These are phyloP conservation scores for Termitomyces sp. DNA, from an alignment of 768 basidiomycete genomes.

Conservation along the genomic window DNA sequence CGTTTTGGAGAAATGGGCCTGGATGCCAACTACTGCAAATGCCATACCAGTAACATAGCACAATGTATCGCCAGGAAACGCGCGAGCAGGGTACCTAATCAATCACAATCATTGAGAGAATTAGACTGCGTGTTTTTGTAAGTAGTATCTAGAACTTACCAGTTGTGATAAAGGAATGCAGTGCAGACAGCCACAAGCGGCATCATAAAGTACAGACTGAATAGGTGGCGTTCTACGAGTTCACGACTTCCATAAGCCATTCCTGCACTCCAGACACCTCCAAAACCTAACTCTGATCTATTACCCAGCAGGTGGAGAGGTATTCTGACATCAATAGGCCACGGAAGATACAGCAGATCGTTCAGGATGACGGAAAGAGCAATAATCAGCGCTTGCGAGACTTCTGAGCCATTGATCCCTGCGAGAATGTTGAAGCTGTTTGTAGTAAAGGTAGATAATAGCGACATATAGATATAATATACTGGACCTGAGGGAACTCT, in stretches of 20 bases:
- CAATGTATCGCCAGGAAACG: slow-evolving; percentile 94
- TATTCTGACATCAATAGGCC: slow-evolving; percentile 69
- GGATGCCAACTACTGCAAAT: slow-evolving; percentile 95
- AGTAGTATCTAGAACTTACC: slow-evolving; percentile 44
- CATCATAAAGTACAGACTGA: slow-evolving; percentile 96
- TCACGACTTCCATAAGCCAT: slow-evolving; percentile 84
- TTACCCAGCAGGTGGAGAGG: slow-evolving; percentile 67
- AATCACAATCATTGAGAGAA: neutral
- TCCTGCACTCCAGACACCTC: slow-evolving; percentile 77
- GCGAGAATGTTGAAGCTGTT: slow-evolving; percentile 99
- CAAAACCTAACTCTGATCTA: slow-evolving; percentile 62
- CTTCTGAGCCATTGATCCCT: slow-evolving; percentile 96
- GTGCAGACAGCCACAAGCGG: slow-evolving; percentile 87
- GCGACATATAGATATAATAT: slow-evolving; percentile 95
- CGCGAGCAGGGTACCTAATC: slow-evolving; percentile 91
- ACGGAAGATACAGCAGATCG: slow-evolving; percentile 91
- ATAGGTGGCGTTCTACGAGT: slow-evolving; percentile 88
- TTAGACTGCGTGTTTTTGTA: neutral
- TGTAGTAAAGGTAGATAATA: slow-evolving; percentile 93
- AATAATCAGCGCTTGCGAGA: slow-evolving; percentile 88
- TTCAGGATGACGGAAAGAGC: slow-evolving; percentile 87
- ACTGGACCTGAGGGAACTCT: slow-evolving; percentile 59
- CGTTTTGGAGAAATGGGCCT: slow-evolving; percentile 97
- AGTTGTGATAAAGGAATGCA: slow-evolving; percentile 94
- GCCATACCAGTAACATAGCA: slow-evolving; percentile 99